These are phyloP conservation scores for Alternaria novae-zelandiae DNA, from an alignment of 2,329 filamentous ascomycete species.

Conservation along the genomic window DNA sequence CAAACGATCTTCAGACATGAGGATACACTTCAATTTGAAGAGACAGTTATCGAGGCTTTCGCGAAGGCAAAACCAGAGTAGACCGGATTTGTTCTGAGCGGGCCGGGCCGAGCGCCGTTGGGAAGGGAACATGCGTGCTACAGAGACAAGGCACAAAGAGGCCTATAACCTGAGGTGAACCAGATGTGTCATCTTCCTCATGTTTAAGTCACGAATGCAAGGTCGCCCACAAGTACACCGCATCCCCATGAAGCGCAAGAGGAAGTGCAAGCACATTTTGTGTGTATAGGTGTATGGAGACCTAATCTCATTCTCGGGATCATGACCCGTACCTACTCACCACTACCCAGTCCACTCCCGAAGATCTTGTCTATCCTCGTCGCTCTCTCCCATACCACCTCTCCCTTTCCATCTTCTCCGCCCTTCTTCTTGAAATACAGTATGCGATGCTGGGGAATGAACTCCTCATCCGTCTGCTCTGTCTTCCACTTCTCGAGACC, in stretches of 20 bases:
- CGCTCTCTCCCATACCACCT: slow-evolving; percentile 59
- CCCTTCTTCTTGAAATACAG: slow-evolving; percentile 56
- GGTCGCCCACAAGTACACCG: background rate
- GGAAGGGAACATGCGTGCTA: background rate
- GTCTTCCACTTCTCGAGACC: slow-evolving; percentile 59
- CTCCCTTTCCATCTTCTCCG: slow-evolving; percentile 29
- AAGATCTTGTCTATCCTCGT: slow-evolving; percentile 57
- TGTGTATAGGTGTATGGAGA: no score
- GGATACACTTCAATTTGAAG: background rate
- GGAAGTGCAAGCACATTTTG: no score
- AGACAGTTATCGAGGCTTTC: background rate
- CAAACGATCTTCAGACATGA: background rate
- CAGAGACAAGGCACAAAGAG: background rate
- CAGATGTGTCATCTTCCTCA: background rate
- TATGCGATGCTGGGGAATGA: slow-evolving; percentile 63
- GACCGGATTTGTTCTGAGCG: background rate
- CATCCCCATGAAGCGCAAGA: background rate
- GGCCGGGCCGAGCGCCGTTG: background rate
- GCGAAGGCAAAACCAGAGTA: background rate
- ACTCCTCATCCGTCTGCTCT: slow-evolving; percentile 62
- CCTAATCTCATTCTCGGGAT: no score
- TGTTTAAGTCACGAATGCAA: background rate
- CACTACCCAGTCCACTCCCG: slow-evolving; percentile 46
- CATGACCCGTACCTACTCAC: background rate
- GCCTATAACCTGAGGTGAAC: background rate